phyloP scores from a whole-genome alignment of 75 land plant species.

The Larix kaempferi region DNA sequence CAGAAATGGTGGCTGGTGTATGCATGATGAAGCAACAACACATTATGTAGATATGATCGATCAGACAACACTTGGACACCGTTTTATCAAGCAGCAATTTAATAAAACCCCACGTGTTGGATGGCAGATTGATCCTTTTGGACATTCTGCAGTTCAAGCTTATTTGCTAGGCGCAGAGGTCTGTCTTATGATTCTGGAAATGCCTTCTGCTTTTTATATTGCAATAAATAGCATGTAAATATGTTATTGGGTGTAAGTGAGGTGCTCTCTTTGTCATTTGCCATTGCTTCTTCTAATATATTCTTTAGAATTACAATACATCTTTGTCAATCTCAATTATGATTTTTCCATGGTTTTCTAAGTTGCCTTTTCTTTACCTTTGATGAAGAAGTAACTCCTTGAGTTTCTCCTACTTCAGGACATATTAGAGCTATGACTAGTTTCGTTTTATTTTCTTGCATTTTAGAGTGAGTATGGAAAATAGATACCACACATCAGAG shows the following conservation, averaged over 20 bases:
- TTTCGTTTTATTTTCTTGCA: conserved; percentile 2
- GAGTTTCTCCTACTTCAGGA: background rate
- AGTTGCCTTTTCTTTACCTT: background rate
- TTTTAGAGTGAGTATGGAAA: background rate
- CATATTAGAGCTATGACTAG: background rate
- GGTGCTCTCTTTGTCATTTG: background rate
- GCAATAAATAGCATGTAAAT: background rate
- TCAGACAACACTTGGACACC: conserved; percentile 83
- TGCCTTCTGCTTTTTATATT: background rate
- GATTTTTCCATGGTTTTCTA: background rate
- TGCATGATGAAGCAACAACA: conserved; percentile 82
- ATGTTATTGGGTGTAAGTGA: background rate
- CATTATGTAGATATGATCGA: conserved; percentile 85
- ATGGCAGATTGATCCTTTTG: conserved; percentile 94
- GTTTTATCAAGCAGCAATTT: conserved; percentile 60
- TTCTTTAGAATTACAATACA: background rate
- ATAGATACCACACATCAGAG: background rate
- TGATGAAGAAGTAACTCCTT: background rate
- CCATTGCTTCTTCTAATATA: background rate
- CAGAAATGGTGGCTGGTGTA: conserved; percentile 87
- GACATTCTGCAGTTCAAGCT: conserved; percentile 87
- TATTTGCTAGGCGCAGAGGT: conserved; percentile 81
- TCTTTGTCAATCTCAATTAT: background rate
- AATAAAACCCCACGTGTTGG: conserved; percentile 64
- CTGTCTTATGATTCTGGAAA: background rate